These are phyloP conservation scores for Clonostachys rhizophaga DNA, from an alignment of 2,329 filamentous ascomycete species.

Conservation along the genomic window DNA sequence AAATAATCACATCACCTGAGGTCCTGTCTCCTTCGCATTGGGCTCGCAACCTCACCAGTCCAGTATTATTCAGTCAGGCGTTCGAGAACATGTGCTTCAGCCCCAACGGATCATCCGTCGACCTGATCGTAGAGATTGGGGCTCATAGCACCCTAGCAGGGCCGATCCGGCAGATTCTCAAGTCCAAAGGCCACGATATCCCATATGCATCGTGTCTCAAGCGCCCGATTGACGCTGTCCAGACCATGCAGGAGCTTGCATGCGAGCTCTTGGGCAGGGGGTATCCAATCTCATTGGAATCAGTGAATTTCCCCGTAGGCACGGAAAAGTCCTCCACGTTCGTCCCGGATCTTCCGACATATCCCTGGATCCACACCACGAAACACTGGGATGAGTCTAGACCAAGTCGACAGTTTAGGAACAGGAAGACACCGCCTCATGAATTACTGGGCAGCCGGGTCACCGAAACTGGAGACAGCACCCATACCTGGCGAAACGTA, in stretches of 20 bases:
- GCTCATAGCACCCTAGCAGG: constrained; percentile 6
- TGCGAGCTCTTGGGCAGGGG: no score
- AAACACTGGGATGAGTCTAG: constrained; percentile 11
- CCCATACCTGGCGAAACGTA: constrained; percentile 22
- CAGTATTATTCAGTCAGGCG: constrained; percentile 8
- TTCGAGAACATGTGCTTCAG: not conserved
- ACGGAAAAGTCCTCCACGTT: not conserved
- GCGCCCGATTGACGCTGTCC: no score
- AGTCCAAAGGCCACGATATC: no score
- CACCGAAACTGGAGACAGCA: constrained; percentile 9
- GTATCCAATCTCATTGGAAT: no score
- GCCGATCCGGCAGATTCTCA: not conserved
- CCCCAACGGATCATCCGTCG: no score
- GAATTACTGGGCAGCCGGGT: constrained; percentile 14
- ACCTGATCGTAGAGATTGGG: constrained; percentile 6
- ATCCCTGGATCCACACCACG: constrained; percentile 12
- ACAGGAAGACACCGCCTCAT: constrained; percentile 11
- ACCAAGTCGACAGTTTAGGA: constrained; percentile 12
- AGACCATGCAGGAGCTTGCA: no score
- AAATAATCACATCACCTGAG: not conserved
- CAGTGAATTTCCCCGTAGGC: no score
- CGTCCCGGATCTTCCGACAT: constrained; percentile 11
- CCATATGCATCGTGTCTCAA: no score
- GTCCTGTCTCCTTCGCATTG: constrained; percentile 9
- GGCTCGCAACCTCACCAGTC: constrained; percentile 12